These are phyloP conservation scores for Diaporthe nobilis DNA, from an alignment of 2,329 filamentous ascomycete species.

Conservation along the genomic window DNA sequence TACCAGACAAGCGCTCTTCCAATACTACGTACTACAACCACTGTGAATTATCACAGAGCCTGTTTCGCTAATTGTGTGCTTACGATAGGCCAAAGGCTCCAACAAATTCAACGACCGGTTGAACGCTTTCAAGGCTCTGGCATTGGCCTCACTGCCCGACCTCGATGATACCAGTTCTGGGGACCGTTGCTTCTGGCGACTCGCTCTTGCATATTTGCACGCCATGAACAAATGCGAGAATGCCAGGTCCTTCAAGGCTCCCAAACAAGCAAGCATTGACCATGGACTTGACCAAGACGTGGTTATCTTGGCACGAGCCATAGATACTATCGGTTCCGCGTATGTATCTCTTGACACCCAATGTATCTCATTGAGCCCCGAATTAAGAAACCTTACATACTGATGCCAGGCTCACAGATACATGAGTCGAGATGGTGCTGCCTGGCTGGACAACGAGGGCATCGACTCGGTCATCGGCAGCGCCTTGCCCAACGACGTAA, in stretches of 20 bases:
- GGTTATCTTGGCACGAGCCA: conserved; percentile 13
- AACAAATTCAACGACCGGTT: not conserved
- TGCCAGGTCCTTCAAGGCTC: conserved; percentile 27
- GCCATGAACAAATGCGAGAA: conserved; percentile 33
- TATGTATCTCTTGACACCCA: not conserved
- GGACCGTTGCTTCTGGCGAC: conserved; percentile 26
- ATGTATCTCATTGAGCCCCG: not conserved
- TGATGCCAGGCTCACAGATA: not conserved
- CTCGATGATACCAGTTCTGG: conserved; percentile 6
- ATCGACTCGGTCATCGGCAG: conserved; percentile 22
- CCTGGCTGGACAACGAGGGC: conserved; percentile 25
- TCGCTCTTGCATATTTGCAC: conserved; percentile 14
- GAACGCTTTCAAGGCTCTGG: not conserved
- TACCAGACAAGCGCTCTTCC: not conserved
- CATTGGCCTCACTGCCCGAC: not conserved
- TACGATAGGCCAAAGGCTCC: not conserved
- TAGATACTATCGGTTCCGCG: conserved; percentile 28
- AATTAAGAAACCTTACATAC: not conserved
- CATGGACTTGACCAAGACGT: conserved; percentile 18
- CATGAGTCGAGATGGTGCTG: conserved; percentile 20
- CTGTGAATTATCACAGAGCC: not conserved
- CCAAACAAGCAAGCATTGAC: conserved; percentile 8
- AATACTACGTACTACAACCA: not conserved
- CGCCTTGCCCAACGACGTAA: conserved; percentile 29
- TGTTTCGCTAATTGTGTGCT: not conserved